Conservation (phyloP, 2,329 filamentous ascomycete genomes). For the Xylariaceae sp. region DNA sequence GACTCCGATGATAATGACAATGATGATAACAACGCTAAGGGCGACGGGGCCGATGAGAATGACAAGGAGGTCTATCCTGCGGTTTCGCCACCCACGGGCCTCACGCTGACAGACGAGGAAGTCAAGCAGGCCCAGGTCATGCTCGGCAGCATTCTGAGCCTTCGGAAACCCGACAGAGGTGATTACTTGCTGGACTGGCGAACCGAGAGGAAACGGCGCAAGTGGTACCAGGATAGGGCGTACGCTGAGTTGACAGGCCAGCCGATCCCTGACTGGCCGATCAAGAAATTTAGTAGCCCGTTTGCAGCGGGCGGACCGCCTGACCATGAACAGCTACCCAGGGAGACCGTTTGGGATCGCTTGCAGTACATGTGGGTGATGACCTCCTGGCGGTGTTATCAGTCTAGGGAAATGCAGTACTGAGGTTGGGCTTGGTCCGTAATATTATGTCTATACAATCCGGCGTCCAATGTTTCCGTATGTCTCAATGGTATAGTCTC, state of each 20-base stretch:
- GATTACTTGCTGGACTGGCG: slow-evolving; percentile 7
- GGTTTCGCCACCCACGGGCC: too few relatives aligned
- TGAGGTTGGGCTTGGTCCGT: neutral
- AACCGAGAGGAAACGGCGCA: neutral
- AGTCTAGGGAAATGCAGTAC: slow-evolving; percentile 1
- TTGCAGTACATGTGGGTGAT: slow-evolving; percentile 15
- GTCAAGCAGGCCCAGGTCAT: neutral
- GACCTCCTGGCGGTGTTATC: slow-evolving; percentile 8
- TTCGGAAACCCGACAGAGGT: neutral
- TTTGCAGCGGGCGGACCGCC: slow-evolving; percentile 1
- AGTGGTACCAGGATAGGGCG: neutral
- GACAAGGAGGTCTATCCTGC: too few relatives aligned
- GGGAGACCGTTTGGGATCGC: neutral
- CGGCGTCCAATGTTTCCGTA: too few relatives aligned
- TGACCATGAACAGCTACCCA: neutral
- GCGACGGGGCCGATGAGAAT: neutral
- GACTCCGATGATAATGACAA: neutral
- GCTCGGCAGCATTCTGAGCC: neutral
- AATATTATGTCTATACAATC: too few relatives aligned
- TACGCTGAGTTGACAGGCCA: neutral
- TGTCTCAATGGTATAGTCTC: too few relatives aligned
- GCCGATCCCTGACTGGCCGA: neutral
- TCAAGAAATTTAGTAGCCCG: neutral
- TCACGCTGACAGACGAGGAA: neutral
- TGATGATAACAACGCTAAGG: neutral